phyloP scores from a whole-genome alignment of 305 asterid genomes.

The Fraxinus nigra region DNA sequence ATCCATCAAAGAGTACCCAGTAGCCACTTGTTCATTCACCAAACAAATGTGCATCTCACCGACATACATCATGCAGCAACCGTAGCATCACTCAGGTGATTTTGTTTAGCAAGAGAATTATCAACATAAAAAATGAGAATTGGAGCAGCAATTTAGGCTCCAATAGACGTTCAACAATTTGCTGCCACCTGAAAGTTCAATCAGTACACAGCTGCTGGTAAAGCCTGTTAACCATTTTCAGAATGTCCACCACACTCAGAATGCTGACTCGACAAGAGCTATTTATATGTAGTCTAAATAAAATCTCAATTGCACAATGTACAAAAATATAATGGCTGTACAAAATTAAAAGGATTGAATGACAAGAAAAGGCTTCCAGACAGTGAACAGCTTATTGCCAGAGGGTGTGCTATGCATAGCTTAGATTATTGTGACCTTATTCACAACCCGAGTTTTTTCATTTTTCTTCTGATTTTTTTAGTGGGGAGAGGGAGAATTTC shows the following conservation, averaged over 20 bases:
- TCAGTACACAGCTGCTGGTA: slow-evolving; percentile 96
- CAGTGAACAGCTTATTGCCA: neutral
- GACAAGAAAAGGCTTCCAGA: neutral
- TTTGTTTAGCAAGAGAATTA: slow-evolving; percentile 53
- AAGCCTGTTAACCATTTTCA: slow-evolving; percentile 83
- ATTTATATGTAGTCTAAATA: slow-evolving; percentile 17
- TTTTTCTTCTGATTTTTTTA: neutral
- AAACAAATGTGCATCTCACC: neutral
- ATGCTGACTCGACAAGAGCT: slow-evolving; percentile 37
- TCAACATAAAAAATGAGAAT: slow-evolving; percentile 48
- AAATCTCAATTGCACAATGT: neutral
- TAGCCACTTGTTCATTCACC: neutral
- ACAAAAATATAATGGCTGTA: neutral
- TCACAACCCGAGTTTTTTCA: neutral
- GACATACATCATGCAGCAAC: neutral
- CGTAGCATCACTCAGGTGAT: slow-evolving; percentile 27
- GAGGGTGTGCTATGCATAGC: neutral
- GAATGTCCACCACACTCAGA: slow-evolving; percentile 69
- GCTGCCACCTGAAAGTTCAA: slow-evolving; percentile 97
- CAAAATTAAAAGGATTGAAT: neutral
- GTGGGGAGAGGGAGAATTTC: neutral
- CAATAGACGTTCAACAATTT: slow-evolving; percentile 34
- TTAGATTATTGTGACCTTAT: neutral
- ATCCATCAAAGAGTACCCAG: neutral
- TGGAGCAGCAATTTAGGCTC: slow-evolving; percentile 50